Evolutionary conservation across 2,329 filamentous ascomycete genomes (phyloP).

Genomic region (Penicillium sp.): DNA sequence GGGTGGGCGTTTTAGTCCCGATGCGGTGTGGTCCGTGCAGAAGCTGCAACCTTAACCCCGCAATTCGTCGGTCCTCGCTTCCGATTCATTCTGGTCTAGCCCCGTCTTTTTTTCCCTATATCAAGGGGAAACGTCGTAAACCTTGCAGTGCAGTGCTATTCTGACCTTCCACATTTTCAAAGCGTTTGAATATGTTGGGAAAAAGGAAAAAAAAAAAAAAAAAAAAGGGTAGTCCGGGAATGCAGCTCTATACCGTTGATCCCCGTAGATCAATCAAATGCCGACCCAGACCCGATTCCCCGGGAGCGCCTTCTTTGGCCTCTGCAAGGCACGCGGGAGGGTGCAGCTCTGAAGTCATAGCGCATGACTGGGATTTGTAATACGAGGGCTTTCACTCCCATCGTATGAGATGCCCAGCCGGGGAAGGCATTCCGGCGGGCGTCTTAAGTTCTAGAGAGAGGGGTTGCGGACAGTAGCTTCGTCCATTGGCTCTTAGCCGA

Average conservation of each 20-base stretch:
- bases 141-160: too few species aligned
- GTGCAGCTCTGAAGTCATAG: background rate
- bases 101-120: too few species aligned
- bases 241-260: background rate
- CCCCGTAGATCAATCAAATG: background rate
- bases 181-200: too few species aligned
- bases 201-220: too few species aligned
- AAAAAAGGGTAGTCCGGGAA: too few species aligned
- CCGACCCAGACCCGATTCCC: background rate
- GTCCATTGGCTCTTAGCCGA: too few species aligned
- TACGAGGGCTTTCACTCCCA: background rate
- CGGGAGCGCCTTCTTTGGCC: background rate
- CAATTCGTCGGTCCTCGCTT: constrained; percentile 12
- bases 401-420: background rate
- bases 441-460: too few species aligned
- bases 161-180: too few species aligned
- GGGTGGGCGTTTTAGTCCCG: background rate
- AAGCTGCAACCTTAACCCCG: constrained; percentile 30
- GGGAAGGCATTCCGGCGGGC: too few species aligned
- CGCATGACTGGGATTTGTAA: too few species aligned
- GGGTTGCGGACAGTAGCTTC: too few species aligned
- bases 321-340: background rate
- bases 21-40: constrained; percentile 8
- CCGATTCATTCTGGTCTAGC: background rate
- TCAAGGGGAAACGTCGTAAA: too few species aligned